Evolutionary conservation across 495 filamentous ascomycete species (phyloP).

Genomic region (Umbilicaria muhlenbergii): DNA sequence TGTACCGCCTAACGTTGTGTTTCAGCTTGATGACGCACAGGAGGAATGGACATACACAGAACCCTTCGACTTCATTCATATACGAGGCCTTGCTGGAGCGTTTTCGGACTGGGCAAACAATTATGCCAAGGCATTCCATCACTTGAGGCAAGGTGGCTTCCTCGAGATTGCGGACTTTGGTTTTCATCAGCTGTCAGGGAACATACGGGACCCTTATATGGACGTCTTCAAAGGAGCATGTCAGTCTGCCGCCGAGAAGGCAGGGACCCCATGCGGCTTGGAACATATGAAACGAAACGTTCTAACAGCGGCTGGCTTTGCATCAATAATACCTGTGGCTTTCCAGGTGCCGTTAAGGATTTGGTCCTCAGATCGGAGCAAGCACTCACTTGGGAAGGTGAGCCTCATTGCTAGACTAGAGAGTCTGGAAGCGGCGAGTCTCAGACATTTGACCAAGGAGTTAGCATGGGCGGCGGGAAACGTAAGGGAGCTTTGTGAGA

Average conservation of each 20-base stretch:
- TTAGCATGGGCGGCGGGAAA: constrained; percentile 39
- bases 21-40: constrained; percentile 55
- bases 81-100: constrained; percentile 46
- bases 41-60: constrained; percentile 38
- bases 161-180: constrained; percentile 38
- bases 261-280: constrained; percentile 27
- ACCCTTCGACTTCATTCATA: constrained; percentile 50
- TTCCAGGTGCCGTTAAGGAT: constrained; percentile 45
- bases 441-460: constrained; percentile 45
- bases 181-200: constrained; percentile 19
- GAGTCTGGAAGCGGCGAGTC: constrained; percentile 42
- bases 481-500: constrained; percentile 37
- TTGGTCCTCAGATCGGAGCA: constrained; percentile 35
- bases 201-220: constrained; percentile 20
- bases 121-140: constrained; percentile 42
- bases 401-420: constrained; percentile 48
- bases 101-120: constrained; percentile 46
- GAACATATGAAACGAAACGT: constrained; percentile 35
- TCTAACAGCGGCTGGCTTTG: constrained; percentile 43
- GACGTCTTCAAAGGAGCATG: constrained; percentile 23
- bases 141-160: constrained; percentile 48
- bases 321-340: constrained; percentile 36
- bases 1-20: constrained; percentile 47
- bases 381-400: constrained; percentile 46
- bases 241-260: constrained; percentile 19